Conservation (phyloP, 2,329 filamentous ascomycete genomes). For the Arthrobotrys iridis region DNA sequence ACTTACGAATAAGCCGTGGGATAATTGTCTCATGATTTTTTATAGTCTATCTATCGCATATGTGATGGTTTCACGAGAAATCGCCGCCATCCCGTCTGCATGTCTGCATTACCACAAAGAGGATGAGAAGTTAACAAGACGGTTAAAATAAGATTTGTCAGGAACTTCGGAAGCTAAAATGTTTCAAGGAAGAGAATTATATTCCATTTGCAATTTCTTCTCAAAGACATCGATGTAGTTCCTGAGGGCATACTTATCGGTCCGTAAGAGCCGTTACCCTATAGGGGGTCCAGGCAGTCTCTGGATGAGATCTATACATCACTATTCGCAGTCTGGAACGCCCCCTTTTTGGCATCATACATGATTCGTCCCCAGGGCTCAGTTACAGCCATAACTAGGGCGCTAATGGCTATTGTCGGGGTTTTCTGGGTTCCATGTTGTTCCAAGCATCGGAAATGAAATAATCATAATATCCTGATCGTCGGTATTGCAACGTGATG, state of each 20-base stretch:
- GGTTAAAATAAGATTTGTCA: constrained; percentile 47
- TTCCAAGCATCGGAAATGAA: neutral
- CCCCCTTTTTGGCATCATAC: constrained; percentile 6
- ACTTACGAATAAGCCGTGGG: no score
- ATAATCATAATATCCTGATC: constrained; percentile 4
- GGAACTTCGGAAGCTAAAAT: constrained; percentile 1
- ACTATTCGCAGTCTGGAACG: neutral
- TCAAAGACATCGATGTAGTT: constrained; percentile 15
- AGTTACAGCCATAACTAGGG: no score
- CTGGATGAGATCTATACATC: neutral
- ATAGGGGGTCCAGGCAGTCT: constrained; percentile 16
- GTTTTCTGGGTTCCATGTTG: neutral
- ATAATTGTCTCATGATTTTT: no score
- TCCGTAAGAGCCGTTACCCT: constrained; percentile 34
- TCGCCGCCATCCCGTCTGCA: no score
- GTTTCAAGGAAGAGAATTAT: constrained; percentile 22
- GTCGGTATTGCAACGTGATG: constrained; percentile 8
- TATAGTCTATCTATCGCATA: no score
- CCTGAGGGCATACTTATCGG: constrained; percentile 13
- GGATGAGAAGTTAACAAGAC: no score
- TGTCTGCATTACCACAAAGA: no score
- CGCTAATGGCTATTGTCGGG: constrained; percentile 14
- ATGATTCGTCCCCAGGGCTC: constrained; percentile 2
- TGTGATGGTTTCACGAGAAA: no score
- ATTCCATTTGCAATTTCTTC: constrained; percentile 43